Percentiles rank a stretch among this genome's conserved stretches.
Conservation (phyloP, 2,329 filamentous ascomycete genomes). For the Amesomyces nigricolor region DNA sequence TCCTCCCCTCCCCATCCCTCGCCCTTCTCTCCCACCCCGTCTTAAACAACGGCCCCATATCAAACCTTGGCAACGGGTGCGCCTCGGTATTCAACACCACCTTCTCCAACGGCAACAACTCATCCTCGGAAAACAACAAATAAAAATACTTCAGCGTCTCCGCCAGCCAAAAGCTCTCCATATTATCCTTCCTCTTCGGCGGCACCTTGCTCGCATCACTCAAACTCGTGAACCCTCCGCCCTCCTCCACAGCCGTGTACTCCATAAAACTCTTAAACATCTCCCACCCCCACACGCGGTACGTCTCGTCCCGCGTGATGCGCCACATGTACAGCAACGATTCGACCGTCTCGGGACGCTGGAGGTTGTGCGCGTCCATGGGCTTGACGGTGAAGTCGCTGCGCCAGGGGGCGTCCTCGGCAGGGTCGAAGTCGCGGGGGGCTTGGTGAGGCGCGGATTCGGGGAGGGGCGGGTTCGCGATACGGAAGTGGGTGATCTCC, state of each 20-base stretch:
- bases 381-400: slow-evolving; percentile 72
- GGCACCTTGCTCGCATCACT: slow-evolving; percentile 68
- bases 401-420: slow-evolving; percentile 60
- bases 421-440: slow-evolving; percentile 46
- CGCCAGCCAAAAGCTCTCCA: slow-evolving; percentile 99
- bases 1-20: slow-evolving; percentile 43
- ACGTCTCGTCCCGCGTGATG: slow-evolving; percentile 83
- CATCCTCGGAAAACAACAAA: slow-evolving; percentile 79
- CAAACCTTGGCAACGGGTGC: slow-evolving; percentile 82
- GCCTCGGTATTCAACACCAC: slow-evolving; percentile 96
- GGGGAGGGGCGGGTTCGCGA: slow-evolving; percentile 61
- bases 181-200: slow-evolving; percentile 71
- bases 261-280: slow-evolving; percentile 93
- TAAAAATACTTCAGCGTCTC: slow-evolving; percentile 99
- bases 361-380: slow-evolving; percentile 88
- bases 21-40: slow-evolving; percentile 76
- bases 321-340: slow-evolving; percentile 98
- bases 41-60: slow-evolving; percentile 68
- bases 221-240: slow-evolving; percentile 77
- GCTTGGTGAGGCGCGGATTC: slow-evolving; percentile 49
- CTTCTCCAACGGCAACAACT: slow-evolving; percentile 77
- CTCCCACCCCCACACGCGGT: slow-evolving; percentile 96
- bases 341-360: slow-evolving; percentile 95
- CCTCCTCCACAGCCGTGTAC: slow-evolving; percentile 72
- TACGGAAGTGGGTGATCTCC: slow-evolving; percentile 88